Evolutionary conservation across 2,329 filamentous ascomycete species (phyloP).

Genomic region (Teratosphaeria nubilosa): DNA sequence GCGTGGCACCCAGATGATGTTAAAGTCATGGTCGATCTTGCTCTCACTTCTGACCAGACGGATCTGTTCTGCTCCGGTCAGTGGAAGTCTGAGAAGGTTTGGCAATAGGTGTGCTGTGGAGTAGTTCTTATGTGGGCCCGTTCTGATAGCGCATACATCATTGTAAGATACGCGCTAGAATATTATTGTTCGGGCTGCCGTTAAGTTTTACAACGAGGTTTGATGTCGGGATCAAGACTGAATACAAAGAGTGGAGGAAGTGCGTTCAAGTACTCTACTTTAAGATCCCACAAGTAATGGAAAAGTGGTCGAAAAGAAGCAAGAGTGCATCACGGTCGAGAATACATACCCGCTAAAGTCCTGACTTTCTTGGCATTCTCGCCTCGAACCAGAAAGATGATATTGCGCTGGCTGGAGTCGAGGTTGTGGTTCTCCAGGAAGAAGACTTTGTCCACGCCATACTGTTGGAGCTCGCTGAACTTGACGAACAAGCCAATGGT

Average conservation of each 20-base stretch:
- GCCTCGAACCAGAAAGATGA: slow-evolving; percentile 84
- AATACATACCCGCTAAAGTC: slow-evolving; percentile 67
- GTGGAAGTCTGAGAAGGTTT: not conserved
- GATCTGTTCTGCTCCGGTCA: slow-evolving; percentile 61
- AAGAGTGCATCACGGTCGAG: not conserved
- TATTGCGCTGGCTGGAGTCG: slow-evolving; percentile 87
- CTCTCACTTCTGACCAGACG: slow-evolving; percentile 80
- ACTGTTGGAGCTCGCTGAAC: slow-evolving; percentile 89
- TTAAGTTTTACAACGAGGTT: slow-evolving; percentile 5
- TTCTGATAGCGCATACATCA: slow-evolving; percentile 18
- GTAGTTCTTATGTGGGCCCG: slow-evolving; percentile 42
- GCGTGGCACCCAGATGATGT: slow-evolving; percentile 90
- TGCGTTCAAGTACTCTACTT: slow-evolving; percentile 51
- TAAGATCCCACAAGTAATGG: slow-evolving; percentile 37
- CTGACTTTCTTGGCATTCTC: slow-evolving; percentile 79
- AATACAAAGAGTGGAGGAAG: slow-evolving; percentile 41
- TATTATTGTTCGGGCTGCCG: slow-evolving; percentile 11
- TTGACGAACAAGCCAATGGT: slow-evolving; percentile 87
- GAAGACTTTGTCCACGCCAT: slow-evolving; percentile 96
- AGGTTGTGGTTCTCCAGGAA: slow-evolving; percentile 92
- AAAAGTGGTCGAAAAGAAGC: not conserved
- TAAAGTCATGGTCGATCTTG: slow-evolving; percentile 88
- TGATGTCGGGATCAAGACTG: slow-evolving; percentile 29
- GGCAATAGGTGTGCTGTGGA: slow-evolving; percentile 3
- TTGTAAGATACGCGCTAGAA: slow-evolving; percentile 11